These are phyloP conservation scores for Fusarium humuli DNA, from an alignment of 2,329 filamentous ascomycete genomes.

Conservation along the genomic window DNA sequence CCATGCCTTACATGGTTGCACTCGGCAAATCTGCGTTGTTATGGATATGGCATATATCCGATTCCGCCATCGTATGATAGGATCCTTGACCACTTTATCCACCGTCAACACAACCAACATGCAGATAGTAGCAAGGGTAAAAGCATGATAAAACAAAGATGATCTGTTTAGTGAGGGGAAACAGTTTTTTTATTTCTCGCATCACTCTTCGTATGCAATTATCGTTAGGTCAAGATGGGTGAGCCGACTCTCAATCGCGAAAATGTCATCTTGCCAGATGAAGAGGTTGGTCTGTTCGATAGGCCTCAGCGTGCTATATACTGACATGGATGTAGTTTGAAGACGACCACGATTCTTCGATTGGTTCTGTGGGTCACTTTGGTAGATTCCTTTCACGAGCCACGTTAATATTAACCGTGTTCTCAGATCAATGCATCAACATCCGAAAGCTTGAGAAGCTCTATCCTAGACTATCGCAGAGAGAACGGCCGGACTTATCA, in stretches of 20 bases:
- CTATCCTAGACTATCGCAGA: slow-evolving; percentile 32
- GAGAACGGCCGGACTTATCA: slow-evolving; percentile 40
- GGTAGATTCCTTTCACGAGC: accelerated
- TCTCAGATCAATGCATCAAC: slow-evolving; percentile 22
- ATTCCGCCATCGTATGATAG: slow-evolving; percentile 4
- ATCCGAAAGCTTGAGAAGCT: slow-evolving; percentile 30
- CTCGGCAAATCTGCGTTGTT: not conserved
- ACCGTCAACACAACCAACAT: slow-evolving; percentile 7
- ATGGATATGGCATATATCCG: not conserved
- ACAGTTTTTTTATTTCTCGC: not conserved
- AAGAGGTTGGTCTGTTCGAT: slow-evolving; percentile 1
- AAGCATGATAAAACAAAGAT: not conserved
- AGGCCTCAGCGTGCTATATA: accelerated
- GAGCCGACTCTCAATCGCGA: slow-evolving; percentile 10
- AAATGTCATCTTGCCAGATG: slow-evolving; percentile 10
- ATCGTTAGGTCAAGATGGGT: not conserved
- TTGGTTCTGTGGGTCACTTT: not conserved
- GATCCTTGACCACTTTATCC: not conserved
- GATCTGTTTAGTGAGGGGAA: slow-evolving; percentile 5
- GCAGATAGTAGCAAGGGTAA: slow-evolving; percentile 7
- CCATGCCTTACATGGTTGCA: not conserved
- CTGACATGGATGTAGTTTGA: not conserved
- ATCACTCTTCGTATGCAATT: not conserved
- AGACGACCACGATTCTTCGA: not conserved
- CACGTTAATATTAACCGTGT: not conserved